A percentile compares a stretch with the other conserved stretches of the same genome.
phyloP scores from a whole-genome alignment of 192 early-diverging fungal species.

The Pecoramyces ruminantium region DNA sequence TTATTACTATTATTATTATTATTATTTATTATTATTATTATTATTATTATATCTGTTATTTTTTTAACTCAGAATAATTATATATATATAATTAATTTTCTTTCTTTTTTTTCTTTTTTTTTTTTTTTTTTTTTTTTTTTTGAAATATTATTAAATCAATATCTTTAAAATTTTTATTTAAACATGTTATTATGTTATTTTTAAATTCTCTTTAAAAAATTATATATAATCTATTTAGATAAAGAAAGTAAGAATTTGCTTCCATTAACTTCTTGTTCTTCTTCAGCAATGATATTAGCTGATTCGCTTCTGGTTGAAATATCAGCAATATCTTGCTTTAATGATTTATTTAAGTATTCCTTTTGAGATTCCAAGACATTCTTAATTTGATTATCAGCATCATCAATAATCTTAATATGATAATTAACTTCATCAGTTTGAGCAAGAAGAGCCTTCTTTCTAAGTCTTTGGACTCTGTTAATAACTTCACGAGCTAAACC shows the following conservation, averaged over 20 bases:
- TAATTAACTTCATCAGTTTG: slow-evolving; percentile 76
- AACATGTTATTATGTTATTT: too few species aligned
- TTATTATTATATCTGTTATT: too few species aligned
- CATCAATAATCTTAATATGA: slow-evolving; percentile 60
- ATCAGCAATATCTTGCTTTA: slow-evolving; percentile 37
- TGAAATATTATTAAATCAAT: too few species aligned
- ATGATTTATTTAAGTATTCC: slow-evolving; percentile 45
- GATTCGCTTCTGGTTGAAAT: slow-evolving; percentile 11
- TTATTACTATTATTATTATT: too few species aligned
- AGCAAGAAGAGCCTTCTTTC: slow-evolving; percentile 56
- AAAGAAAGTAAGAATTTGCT: background rate
- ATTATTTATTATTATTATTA: too few species aligned
- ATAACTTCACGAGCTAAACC: slow-evolving; percentile 86
- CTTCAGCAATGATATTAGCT: slow-evolving; percentile 56
- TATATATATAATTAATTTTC: too few species aligned
- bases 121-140: too few species aligned
- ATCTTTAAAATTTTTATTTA: too few species aligned
- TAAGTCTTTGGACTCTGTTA: slow-evolving; percentile 87
- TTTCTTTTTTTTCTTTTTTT: too few species aligned
- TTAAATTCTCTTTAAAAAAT: too few species aligned
- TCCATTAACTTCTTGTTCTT: slow-evolving; percentile 57
- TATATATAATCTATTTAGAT: background rate
- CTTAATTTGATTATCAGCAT: slow-evolving; percentile 47
- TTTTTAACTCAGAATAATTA: too few species aligned
- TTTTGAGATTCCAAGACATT: slow-evolving; percentile 52